phyloP scores from a whole-genome alignment of 768 basidiomycete genomes.

The Lactarius hatsudake region DNA sequence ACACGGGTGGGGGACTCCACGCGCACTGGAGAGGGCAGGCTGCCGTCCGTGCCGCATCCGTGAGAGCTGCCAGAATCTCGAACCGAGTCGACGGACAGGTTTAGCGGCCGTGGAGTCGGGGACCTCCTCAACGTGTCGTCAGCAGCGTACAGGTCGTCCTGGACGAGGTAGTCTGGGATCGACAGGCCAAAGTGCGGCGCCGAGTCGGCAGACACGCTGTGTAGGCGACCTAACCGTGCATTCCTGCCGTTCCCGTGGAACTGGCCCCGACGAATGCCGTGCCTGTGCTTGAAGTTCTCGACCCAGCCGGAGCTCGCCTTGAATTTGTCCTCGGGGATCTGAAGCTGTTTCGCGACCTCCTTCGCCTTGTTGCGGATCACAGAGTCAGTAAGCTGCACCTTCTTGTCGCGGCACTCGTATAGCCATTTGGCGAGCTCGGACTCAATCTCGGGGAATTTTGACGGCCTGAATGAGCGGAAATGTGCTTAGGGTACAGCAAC shows the following conservation, averaged over 20 bases:
- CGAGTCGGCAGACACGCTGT: constrained; percentile 12
- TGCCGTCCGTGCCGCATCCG: constrained; percentile 21
- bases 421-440: constrained; percentile 60
- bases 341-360: constrained; percentile 54
- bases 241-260: constrained; percentile 46
- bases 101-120: constrained; percentile 21
- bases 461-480: constrained; percentile 47
- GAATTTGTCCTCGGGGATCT: constrained; percentile 69
- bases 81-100: constrained; percentile 18
- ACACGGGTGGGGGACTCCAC: constrained; percentile 16
- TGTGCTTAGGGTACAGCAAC: constrained; percentile 16
- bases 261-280: constrained; percentile 67
- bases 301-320: constrained; percentile 93
- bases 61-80: constrained; percentile 12
- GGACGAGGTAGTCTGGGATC: constrained; percentile 25
- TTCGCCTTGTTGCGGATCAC: constrained; percentile 64
- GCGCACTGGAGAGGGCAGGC: constrained; percentile 19
- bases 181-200: constrained; percentile 21
- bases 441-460: constrained; percentile 81
- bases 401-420: constrained; percentile 47
- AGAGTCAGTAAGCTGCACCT: constrained; percentile 59
- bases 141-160: constrained; percentile 20
- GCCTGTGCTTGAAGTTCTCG: constrained; percentile 85
- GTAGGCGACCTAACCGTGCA: constrained; percentile 21
- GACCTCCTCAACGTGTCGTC: constrained; percentile 27